Base-by-base conservation (phyloP, 192 early-diverging fungal genomes). In the Coemansia erecta region DNA sequence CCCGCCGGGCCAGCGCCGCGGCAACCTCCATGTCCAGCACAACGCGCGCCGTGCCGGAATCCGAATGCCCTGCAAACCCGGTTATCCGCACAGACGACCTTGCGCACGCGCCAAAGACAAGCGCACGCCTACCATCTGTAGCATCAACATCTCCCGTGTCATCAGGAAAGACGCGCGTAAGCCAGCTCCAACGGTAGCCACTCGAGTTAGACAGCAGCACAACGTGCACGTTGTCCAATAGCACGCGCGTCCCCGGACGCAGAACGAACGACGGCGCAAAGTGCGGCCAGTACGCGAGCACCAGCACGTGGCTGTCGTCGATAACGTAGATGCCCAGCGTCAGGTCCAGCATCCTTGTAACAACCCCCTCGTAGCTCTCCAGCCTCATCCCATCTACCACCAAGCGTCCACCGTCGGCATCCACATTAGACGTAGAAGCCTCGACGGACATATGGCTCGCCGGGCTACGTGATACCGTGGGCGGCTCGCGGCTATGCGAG, bases 31-130 rank as follows among this genome's bases (percentile, higher is more conserved):
- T 23, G 42, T 66, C 35, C 12, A 66, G 11, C 6, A 51, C 1
- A 0, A 28, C 17, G 10, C 24, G 44, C 28, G 40, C 31, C 3
- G 45, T 24, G 3, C 53, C 51, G 0, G 68, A 57, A 21, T 46
- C 37, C 8, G 2, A 10, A 2, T 21, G 22, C 8, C 17, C 28
- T 4, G 74, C 39, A 43, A 77, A 77, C 10, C 18, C 60, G 8
- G 52, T 50, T 10, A 71, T 53, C 3, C 68, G 68, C 9, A 77
- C 44, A n/a, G 64, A 60, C 11, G 68, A 60, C 12, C 64, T 60
- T 12, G 74, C 45, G 21, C 74, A 77, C 2, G 74, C 68, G 31
- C 74, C 68, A 60, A 77, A 77, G 2, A 63, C 58, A 9, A 77
- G 60, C 2, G 26, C 46, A 2, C 57, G 56, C 11, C 45, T 56